phyloP scores from a whole-genome alignment of 2,329 filamentous ascomycete genomes.

The Rhinocladiella mackenziei region DNA sequence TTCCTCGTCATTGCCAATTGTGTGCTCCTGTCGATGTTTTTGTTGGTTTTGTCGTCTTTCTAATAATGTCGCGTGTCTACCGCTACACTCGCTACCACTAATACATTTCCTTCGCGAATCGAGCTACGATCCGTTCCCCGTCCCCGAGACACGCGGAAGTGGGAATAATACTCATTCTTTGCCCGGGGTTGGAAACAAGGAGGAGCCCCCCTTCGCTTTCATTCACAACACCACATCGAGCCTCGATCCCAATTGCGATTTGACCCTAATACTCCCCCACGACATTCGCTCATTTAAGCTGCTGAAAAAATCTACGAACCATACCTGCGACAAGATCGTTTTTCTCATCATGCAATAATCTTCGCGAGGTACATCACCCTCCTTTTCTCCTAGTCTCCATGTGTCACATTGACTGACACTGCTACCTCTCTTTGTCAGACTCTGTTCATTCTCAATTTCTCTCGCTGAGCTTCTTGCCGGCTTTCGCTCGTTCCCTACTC shows the following conservation, averaged over 20 bases:
- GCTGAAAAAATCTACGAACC: constrained; percentile 1
- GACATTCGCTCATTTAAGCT: too few relatives aligned
- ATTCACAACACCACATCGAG: constrained; percentile 8
- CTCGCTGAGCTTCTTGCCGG: constrained; percentile 15
- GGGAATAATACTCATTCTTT: constrained; percentile 7
- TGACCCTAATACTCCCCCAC: neutral
- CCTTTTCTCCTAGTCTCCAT: constrained; percentile 4
- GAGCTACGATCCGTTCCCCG: neutral
- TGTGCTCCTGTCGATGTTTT: neutral
- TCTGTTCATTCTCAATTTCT: constrained; percentile 3
- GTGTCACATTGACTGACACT: constrained; percentile 13
- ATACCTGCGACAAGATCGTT: constrained; percentile 1
- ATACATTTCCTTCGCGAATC: neutral
- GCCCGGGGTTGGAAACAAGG: constrained; percentile 5
- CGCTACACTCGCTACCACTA: constrained; percentile 2
- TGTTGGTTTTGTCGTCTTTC: constrained; percentile 6
- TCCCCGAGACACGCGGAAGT: neutral
- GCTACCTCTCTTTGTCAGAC: constrained; percentile 10
- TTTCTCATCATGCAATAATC: constrained; percentile 9
- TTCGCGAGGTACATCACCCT: constrained; percentile 8
- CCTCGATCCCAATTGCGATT: constrained; percentile 4
- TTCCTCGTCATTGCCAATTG: constrained; percentile 4
- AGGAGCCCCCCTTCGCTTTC: constrained; percentile 3
- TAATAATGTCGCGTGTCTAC: constrained; percentile 11
- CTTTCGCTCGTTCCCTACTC: constrained; percentile 9